Base-by-base conservation (phyloP, 2,329 filamentous ascomycete species). In the Myriosclerotinia scirpicola region DNA sequence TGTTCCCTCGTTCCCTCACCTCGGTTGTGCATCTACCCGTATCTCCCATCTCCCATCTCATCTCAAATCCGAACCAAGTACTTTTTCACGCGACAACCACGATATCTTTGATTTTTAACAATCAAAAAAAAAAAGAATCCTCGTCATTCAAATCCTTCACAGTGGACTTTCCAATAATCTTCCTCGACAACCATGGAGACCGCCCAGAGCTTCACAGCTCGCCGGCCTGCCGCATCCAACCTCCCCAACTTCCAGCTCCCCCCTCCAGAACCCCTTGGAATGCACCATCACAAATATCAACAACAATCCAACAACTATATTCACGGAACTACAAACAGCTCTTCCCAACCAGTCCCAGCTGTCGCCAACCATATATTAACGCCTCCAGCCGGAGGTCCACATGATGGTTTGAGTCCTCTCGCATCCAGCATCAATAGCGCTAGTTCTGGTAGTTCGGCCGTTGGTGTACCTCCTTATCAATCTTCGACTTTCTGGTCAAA, bases 161-260 rank as follows among this genome's bases (percentile, higher is more conserved):
- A 69, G 68, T 73, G 68, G 71, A 71, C 69, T 71, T 72, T 68
- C 61, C 70, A 80, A 68, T 54, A 54, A 55, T 70, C 65, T 65
- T 71, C 59, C 70, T 72, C 65, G 65, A 56, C 36, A 26, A 71
- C 81, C 77, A 83, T 88, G 80, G 83, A 83, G 77, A 81, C 82
- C 74, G 82, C 85, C 73, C 82, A 84, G 76, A 90, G 89, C 80
- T 87, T 93, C 76, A 86, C 88, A 72, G 84, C 88, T 77, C 85
- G 90, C 74, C 86, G 90, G 78, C 85, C 87, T 75, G 89, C 89
- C 75, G 87, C 89, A 69, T 86, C 85, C 67, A 84, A 85, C 73
- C 83, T 93, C 69, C 89, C 89, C 67, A 84, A 80, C 71, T 91
- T 91, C 75, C 87, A 90, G 75, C 84, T 92, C 61, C 86, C 87